Percentiles rank a stretch among this genome's conserved stretches.
Evolutionary conservation across 75 land plant species (phyloP).

Genomic region (Azolla pinnata): DNA sequence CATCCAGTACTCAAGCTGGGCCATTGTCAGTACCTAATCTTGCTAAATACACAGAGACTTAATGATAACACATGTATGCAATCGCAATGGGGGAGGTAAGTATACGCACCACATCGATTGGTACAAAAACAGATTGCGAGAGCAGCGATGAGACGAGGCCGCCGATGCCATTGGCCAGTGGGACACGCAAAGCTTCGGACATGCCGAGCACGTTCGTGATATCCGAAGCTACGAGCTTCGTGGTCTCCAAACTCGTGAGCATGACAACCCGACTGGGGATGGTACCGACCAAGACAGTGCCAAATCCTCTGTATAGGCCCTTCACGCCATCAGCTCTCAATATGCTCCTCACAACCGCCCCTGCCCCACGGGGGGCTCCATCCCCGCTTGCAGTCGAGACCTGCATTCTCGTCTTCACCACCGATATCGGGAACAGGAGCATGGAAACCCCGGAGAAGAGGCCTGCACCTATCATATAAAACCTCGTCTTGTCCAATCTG

Average conservation of each 20-base stretch:
- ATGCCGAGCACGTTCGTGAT: constrained; percentile 56
- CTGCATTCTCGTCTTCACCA: constrained; percentile 89
- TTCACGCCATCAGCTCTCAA: constrained; percentile 66
- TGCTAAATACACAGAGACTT: too few species aligned
- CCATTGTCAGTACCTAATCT: too few species aligned
- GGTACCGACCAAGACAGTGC: constrained; percentile 82
- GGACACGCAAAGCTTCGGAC: constrained; percentile 71
- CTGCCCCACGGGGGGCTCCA: constrained; percentile 51
- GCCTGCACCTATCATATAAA: constrained; percentile 87
- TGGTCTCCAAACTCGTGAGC: constrained; percentile 84
- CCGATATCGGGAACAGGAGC: constrained; percentile 75
- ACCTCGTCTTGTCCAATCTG: constrained; percentile 90
- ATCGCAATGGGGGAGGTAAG: too few species aligned
- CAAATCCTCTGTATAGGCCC: constrained; percentile 93
- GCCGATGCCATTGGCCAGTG: constrained; percentile 86
- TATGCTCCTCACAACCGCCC: constrained; percentile 53
- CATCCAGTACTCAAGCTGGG: too few species aligned
- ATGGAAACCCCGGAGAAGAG: constrained; percentile 86
- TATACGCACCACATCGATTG: constrained; percentile 94
- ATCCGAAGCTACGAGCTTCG: constrained; percentile 59
- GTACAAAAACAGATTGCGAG: constrained; percentile 89
- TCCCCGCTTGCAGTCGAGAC: constrained; percentile 62
- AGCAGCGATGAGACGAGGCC: constrained; percentile 72
- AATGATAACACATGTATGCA: too few species aligned
- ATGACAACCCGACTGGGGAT: constrained; percentile 87